A percentile compares a stretch with the other conserved stretches of the same genome.
phyloP scores from a whole-genome alignment of 2,329 filamentous ascomycete genomes.

The Cladosporium sp. region DNA sequence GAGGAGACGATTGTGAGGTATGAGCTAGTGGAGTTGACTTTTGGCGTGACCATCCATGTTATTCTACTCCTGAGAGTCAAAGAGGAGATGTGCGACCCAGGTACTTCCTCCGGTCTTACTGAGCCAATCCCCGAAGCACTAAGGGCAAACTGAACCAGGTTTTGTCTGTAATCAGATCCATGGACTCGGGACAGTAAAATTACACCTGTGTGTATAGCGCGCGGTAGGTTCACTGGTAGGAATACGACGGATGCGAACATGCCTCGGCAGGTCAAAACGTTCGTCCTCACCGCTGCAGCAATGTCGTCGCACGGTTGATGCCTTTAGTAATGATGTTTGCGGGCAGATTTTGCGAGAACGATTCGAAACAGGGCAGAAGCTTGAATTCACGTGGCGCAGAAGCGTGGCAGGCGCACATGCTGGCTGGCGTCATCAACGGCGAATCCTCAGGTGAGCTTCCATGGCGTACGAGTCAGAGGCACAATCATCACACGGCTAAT shows the following conservation, averaged over 20 bases:
- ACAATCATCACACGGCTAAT: slow-evolving; percentile 1
- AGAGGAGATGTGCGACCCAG: background rate
- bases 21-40: background rate
- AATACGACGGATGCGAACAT: background rate
- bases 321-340: background rate
- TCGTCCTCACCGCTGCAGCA: background rate
- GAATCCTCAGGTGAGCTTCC: slow-evolving; percentile 10
- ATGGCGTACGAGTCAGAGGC: slow-evolving; percentile 10
- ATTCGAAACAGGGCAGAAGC: slow-evolving; percentile 12
- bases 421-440: slow-evolving; percentile 18
- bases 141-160: slow-evolving; percentile 1
- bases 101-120: background rate
- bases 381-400: slow-evolving; percentile 13
- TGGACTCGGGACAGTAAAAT: background rate
- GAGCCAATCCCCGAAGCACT: background rate
- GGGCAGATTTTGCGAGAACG: background rate
- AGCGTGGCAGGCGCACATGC: slow-evolving; percentile 1
- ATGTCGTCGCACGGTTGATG: background rate
- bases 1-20: background rate
- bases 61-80: background rate
- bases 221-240: too few relatives aligned
- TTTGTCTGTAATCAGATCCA: background rate
- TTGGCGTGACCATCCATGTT: background rate
- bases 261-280: background rate
- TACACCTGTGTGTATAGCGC: background rate